phyloP scores from a whole-genome alignment of 805 yeast species.

The Myxozyma geophila region DNA sequence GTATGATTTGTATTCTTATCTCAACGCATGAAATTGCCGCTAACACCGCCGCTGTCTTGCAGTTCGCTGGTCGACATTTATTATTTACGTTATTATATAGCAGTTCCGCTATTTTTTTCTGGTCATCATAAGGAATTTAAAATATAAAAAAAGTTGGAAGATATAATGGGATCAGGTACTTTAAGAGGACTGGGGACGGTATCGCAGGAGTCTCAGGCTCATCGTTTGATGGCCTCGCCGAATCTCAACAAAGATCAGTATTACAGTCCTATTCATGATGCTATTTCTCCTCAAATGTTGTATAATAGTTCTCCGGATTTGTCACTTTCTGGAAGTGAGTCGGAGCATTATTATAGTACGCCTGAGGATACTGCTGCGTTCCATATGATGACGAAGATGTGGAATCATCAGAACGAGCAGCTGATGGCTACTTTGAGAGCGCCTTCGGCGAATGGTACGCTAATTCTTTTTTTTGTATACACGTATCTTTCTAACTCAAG shows the following conservation, averaged over 20 bases:
- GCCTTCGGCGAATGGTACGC: neutral
- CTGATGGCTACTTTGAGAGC: slow-evolving; percentile 3
- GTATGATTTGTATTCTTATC: neutral
- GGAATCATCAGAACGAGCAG: slow-evolving; percentile 17
- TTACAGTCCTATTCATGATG: slow-evolving; percentile 8
- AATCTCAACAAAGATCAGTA: slow-evolving; percentile 4
- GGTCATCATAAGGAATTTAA: neutral
- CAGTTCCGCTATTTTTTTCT: slow-evolving; percentile 5
- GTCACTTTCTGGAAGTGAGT: slow-evolving; percentile 24
- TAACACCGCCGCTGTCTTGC: neutral
- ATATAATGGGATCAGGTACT: neutral
- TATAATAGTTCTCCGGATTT: slow-evolving; percentile 30
- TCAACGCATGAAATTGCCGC: neutral
- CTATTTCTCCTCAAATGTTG: slow-evolving; percentile 18
- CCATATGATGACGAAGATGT: slow-evolving; percentile 13
- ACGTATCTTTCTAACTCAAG: neutral
- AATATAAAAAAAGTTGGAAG: neutral
- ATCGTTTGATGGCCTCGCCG: neutral
- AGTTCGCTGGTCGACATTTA: slow-evolving; percentile 32
- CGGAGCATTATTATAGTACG: slow-evolving; percentile 19
- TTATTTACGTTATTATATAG: neutral
- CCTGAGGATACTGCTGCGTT: slow-evolving; percentile 6
- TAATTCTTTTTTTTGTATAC: neutral
- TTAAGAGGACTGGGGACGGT: neutral
- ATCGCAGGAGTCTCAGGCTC: neutral